These are phyloP conservation scores for Exophiala dermatitidis DNA, from an alignment of 2,329 filamentous ascomycete genomes.

Conservation along the genomic window DNA sequence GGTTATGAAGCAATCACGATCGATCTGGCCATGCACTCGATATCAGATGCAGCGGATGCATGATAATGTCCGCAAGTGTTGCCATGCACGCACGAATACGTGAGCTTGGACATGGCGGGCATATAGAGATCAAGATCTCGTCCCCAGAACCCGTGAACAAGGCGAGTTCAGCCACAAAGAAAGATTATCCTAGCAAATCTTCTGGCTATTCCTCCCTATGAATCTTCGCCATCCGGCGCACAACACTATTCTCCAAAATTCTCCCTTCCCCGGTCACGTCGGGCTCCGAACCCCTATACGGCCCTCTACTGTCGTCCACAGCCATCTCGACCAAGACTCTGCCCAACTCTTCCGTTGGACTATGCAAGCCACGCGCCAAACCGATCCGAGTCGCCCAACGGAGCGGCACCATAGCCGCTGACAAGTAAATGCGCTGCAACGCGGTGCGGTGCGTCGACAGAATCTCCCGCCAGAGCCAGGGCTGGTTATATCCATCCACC, in stretches of 20 bases:
- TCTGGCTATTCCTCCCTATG: not conserved
- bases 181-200: not conserved
- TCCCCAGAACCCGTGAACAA: not conserved
- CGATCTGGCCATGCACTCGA: too few species aligned
- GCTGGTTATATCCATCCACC: slow-evolving; percentile 47
- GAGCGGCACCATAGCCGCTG: slow-evolving; percentile 23
- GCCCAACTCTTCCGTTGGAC: slow-evolving; percentile 42
- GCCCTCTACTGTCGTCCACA: slow-evolving; percentile 33
- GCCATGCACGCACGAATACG: too few species aligned
- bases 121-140: not conserved
- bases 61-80: too few species aligned
- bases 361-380: slow-evolving; percentile 1
- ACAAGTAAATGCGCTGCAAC: slow-evolving; percentile 26
- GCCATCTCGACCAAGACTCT: slow-evolving; percentile 45
- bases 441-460: slow-evolving; percentile 28
- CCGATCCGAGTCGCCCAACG: not conserved
- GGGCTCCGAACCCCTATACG: not conserved
- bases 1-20: too few species aligned
- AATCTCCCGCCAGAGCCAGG: slow-evolving; percentile 33
- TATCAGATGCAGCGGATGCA: too few species aligned
- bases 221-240: slow-evolving; percentile 12
- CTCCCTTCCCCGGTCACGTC: slow-evolving; percentile 16
- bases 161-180: too few species aligned
- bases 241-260: slow-evolving; percentile 11
- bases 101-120: not conserved